Evolutionary conservation across 352 stramenopile species (phyloP).

Genomic region (Globisporangium parvum): DNA sequence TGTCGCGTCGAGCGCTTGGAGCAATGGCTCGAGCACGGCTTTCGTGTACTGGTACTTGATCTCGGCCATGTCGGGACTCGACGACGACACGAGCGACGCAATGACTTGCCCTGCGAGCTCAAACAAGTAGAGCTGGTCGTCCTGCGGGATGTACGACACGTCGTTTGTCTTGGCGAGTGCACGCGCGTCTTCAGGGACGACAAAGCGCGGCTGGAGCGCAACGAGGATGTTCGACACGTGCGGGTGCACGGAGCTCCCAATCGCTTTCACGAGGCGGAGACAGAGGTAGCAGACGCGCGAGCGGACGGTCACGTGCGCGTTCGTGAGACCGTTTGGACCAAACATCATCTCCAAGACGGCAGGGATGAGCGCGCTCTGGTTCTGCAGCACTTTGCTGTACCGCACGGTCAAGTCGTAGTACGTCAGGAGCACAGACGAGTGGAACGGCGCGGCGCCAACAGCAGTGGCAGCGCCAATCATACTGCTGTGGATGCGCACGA

Average conservation of each 20-base stretch:
- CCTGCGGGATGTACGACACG: constrained; percentile 49
- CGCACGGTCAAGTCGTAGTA: constrained; percentile 80
- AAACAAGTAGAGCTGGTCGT: constrained; percentile 85
- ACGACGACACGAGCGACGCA: constrained; percentile 34
- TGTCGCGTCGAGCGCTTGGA: constrained; percentile 55
- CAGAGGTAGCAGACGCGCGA: constrained; percentile 83
- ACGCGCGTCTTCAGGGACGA: constrained; percentile 38
- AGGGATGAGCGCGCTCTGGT: constrained; percentile 54
- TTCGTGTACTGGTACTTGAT: constrained; percentile 77
- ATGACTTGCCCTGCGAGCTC: constrained; percentile 83
- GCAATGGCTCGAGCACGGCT: constrained; percentile 60
- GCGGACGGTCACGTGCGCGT: constrained; percentile 50
- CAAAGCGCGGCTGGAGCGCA: constrained; percentile 57
- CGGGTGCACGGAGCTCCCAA: constrained; percentile 60
- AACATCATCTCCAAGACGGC: constrained; percentile 83
- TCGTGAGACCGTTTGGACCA: constrained; percentile 57
- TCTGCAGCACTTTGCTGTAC: constrained; percentile 72
- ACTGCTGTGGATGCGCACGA: constrained; percentile 59
- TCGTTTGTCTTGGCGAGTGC: constrained; percentile 30
- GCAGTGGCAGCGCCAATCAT: constrained; percentile 38
- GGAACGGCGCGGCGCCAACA: constrained; percentile 17
- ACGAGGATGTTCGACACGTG: constrained; percentile 70
- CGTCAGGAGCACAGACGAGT: constrained; percentile 57
- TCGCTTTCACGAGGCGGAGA: constrained; percentile 72
- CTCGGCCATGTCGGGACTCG: constrained; percentile 31